A percentile compares a stretch with the other conserved stretches of the same genome.
Evolutionary conservation across 2,329 filamentous ascomycete genomes (phyloP).

Genomic region (Coniochaeta ligniaria): DNA sequence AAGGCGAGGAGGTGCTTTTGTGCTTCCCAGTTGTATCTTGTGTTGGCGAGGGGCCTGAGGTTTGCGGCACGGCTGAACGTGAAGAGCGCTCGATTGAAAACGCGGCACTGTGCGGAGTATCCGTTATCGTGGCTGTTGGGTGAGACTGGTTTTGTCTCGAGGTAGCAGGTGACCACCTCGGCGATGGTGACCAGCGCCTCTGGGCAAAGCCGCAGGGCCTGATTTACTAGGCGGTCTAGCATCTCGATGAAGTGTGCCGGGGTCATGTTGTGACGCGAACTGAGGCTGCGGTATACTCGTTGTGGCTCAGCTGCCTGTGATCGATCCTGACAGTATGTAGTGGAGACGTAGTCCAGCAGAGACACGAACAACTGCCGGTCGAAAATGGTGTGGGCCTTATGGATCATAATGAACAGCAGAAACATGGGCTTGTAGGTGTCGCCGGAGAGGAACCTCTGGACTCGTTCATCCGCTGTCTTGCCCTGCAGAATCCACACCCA

Average conservation of each 20-base stretch:
- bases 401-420: constrained; percentile 26
- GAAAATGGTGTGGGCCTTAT: constrained; percentile 23
- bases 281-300: constrained; percentile 8
- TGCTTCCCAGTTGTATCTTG: constrained; percentile 48
- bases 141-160: constrained; percentile 14
- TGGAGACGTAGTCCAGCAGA: constrained; percentile 25
- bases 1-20: constrained; percentile 45
- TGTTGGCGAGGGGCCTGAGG: constrained; percentile 22
- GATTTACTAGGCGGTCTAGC: constrained; percentile 13
- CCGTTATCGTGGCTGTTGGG: constrained; percentile 7
- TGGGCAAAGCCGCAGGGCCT: constrained; percentile 17
- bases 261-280: constrained; percentile 15
- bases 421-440: constrained; percentile 30
- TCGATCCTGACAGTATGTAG: background rate
- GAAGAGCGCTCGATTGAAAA: constrained; percentile 33
- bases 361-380: constrained; percentile 20
- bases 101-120: constrained; percentile 21
- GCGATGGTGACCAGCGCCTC: constrained; percentile 16
- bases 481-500: constrained; percentile 34
- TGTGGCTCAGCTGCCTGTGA: background rate
- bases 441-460: constrained; percentile 26
- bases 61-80: constrained; percentile 27
- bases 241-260: constrained; percentile 12
- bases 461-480: constrained; percentile 23
- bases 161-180: constrained; percentile 12